Evolutionary conservation across 805 yeast genomes (phyloP), one percentile per base, ranked within the genome.

Genomic region (Jamesozyma spencerorum): DNA sequence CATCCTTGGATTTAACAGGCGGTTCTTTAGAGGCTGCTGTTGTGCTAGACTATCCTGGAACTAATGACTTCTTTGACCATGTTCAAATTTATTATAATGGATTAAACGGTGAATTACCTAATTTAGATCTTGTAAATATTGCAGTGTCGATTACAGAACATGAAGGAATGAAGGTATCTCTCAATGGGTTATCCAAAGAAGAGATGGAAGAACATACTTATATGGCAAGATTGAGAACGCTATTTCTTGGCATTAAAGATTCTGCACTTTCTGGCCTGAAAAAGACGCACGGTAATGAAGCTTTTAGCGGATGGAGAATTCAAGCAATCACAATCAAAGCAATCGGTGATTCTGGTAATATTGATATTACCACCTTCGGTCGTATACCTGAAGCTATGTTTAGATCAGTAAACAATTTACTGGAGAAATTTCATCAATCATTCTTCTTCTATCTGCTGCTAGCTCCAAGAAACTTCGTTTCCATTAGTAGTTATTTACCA

Each of bases 391-490:
- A 92, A 62, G 85, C 94, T 2, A 68, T 82, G 7, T 79, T 88
- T 56, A 74, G 98, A 45, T 79, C 95, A 0, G 83, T 92, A 29
- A 92, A 92, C 65, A 92, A 92, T 58, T 69, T 92, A 49, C 68
- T 90, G 30, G 99, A 92, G 60, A 94, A 90, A 58, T 90, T 90
- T 63, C 99, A 92, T 62, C 99, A 92, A 63, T 85, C 96, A 1
- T 92, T 87, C 55, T 92, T 92, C 69, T 92, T 88, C 57, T 92
- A 90, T 64, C 70, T 90, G 49, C 59, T 92, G 63, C 62, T 92
- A 37, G 75, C 85, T 0, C 94, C 97, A 18, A 66, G 71, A 42
- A 61, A 72, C 43, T 92, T 92, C 65, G 95, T 92, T 14, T 85
- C 96, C 4, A 88, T 92, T 47, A 97, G 95, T 3, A 85, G 94